Evolutionary conservation across 352 stramenopile species (phyloP).

Genomic region (Pythium aquatile): DNA sequence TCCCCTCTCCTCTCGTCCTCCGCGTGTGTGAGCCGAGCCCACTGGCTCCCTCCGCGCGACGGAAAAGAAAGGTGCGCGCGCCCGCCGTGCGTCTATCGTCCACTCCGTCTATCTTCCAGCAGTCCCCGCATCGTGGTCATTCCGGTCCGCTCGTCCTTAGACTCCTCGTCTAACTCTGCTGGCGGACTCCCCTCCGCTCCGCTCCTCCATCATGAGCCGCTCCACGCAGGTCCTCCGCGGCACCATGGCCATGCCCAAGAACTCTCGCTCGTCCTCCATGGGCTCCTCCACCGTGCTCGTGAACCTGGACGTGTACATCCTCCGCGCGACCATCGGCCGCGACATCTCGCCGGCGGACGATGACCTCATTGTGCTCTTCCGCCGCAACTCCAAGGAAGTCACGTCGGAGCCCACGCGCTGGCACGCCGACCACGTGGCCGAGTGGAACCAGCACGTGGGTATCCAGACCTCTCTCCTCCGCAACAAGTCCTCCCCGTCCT

Average conservation of each 20-base stretch:
- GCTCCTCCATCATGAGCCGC: slow-evolving; percentile 18
- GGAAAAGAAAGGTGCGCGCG: slow-evolving; percentile 4
- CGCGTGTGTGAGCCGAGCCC: background rate
- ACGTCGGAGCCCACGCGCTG: slow-evolving; percentile 67
- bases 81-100: background rate
- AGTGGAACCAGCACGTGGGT: slow-evolving; percentile 75
- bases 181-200: background rate
- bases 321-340: slow-evolving; percentile 67
- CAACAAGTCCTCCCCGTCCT: slow-evolving; percentile 33
- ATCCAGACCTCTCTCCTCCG: slow-evolving; percentile 77
- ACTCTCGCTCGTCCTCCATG: slow-evolving; percentile 21
- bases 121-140: slow-evolving; percentile 1
- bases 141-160: background rate
- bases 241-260: slow-evolving; percentile 16
- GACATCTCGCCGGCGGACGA: slow-evolving; percentile 74
- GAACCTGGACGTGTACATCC: slow-evolving; percentile 68
- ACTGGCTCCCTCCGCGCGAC: background rate
- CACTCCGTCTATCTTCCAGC: background rate
- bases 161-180: background rate
- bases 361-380: slow-evolving; percentile 80
- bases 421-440: slow-evolving; percentile 63
- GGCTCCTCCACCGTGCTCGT: slow-evolving; percentile 56
- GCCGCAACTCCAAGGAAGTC: slow-evolving; percentile 78
- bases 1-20: background rate
- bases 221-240: slow-evolving; percentile 13